Evolutionary conservation across 2,329 filamentous ascomycete species (phyloP), one percentile per base, ranked within the genome.

Genomic region (Cladosporium sp.): DNA sequence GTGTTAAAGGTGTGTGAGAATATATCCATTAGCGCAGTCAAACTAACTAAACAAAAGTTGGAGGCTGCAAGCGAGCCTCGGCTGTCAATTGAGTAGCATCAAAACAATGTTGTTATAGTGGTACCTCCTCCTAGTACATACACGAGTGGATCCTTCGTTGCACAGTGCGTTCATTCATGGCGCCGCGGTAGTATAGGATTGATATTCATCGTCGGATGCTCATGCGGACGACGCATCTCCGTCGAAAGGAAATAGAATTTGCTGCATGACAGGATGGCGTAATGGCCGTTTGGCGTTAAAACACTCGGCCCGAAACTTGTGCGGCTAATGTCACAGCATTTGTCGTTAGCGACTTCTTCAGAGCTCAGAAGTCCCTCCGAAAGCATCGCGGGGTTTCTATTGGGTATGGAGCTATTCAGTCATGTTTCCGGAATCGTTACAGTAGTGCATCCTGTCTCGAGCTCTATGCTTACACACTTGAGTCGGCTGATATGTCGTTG

Each of bases 41-140:
- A 21, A 46, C 7, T 8, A 21, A 21, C 8, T 35, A 46, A 46
- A 46, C 40, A 21, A 46, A 23, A 46, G 40, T n/a, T 46, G 40
- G 40, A 46, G n/a, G 12, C n/a, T n/a, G 52, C 28, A 53, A 53
- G 50, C 50, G 50, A 53, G 28, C 50, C 50, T 55, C 52, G 52
- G 52, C 18, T 31, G 14, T 55, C 52, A 31, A 33, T 23, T 21
- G 40, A 46, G n/a, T 46, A 46, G 40, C 40, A 46, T 46, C 40
- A 46, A 46, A 46, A 46, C 40, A 46, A 23, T 46, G 40, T 46
- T 46, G 40, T n/a, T 46, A 46, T 46, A 46, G 40, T 46, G n/a
- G 40, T 46, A 21, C 40, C 40, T 46, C 40, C 8, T 46, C 18
- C 52, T 55, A 55, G 10, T 29, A 55, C 52, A n/a, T n/a, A 2